Percentiles rank a stretch among this genome's conserved stretches.
Evolutionary conservation across 2,329 filamentous ascomycete genomes (phyloP).

Genomic region (Alternaria burnsii): DNA sequence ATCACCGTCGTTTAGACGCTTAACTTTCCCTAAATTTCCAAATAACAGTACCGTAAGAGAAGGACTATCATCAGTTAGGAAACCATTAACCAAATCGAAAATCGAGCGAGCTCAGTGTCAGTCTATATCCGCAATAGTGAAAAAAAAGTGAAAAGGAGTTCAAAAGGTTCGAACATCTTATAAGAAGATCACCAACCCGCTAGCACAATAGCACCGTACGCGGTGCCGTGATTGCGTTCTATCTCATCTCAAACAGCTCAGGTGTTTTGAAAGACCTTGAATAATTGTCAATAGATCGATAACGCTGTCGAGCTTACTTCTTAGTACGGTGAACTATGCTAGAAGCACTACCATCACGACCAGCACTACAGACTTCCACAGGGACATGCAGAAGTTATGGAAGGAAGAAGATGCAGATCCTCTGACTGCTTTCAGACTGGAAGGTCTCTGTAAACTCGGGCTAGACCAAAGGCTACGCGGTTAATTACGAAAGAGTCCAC

Average conservation of each 20-base stretch:
- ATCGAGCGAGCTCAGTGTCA: too few relatives aligned
- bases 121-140: not conserved
- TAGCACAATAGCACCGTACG: not conserved
- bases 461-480: not conserved
- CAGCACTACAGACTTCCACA: not conserved
- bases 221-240: accelerated
- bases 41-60: not conserved
- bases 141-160: not conserved
- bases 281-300: not conserved
- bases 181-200: too few relatives aligned
- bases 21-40: not conserved
- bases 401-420: not conserved
- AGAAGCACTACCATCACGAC: not conserved
- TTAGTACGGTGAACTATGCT: not conserved
- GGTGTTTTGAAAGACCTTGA: accelerated
- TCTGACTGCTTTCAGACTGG: accelerated
- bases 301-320: not conserved
- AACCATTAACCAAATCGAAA: not conserved
- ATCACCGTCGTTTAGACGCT: accelerated
- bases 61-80: not conserved
- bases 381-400: not conserved
- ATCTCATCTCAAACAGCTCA: too few relatives aligned
- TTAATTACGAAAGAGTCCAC: not conserved
- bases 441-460: not conserved
- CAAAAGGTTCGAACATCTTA: not conserved